Evolutionary conservation across 768 basidiomycete species (phyloP), one percentile per base, ranked within the genome.

Genomic region (Porphyrellus cyaneotinctus): DNA sequence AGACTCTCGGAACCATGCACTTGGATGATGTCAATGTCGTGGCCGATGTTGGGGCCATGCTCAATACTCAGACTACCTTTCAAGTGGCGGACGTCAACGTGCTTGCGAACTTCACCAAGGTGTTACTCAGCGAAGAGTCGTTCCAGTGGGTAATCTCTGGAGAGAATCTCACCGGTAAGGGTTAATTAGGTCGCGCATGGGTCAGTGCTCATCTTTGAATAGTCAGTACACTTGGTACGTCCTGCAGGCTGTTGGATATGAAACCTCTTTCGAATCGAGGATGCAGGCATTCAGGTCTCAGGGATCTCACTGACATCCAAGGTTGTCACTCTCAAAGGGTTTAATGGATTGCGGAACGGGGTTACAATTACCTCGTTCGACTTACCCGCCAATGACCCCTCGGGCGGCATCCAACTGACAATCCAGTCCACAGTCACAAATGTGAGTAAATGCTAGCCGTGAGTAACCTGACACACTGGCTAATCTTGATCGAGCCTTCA

Each of bases 111-210:
- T 88, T 88, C 64, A 87, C 86, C 0, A 83, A 83, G 73, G 71
- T 72, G 20, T 67, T 88, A 51, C 75, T 88, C 12, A 87, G 81
- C 0, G 71, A 81, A 44, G 81, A 83, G 55, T 78, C 76, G 2
- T 89, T 89, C 59, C 77, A 80, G 18, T 89, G 87, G 87, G 74
- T 77, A 15, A 88, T 88, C 54, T 75, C 78, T 10, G 81, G 79
- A 23, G 75, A 83, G 39, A 84, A 87, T 61, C 60, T 88, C 47
- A 82, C 79, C 38, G 81, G 83, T 80, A 53, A 44, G 74, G 57
- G 45, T 39, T 14, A 10, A 11, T 12, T 38, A 32, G 2, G 33
- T 43, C 6, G 17, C 6, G 23, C 7, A 47, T 20, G 26, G 17
- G 8, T 14, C 6, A n/a, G 13, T 7, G n/a, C 56, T 66, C 36